Evolutionary conservation across 352 stramenopile genomes (phyloP), one percentile per base, ranked within the genome.

Genomic region (Halophytophthora batemanensis): DNA sequence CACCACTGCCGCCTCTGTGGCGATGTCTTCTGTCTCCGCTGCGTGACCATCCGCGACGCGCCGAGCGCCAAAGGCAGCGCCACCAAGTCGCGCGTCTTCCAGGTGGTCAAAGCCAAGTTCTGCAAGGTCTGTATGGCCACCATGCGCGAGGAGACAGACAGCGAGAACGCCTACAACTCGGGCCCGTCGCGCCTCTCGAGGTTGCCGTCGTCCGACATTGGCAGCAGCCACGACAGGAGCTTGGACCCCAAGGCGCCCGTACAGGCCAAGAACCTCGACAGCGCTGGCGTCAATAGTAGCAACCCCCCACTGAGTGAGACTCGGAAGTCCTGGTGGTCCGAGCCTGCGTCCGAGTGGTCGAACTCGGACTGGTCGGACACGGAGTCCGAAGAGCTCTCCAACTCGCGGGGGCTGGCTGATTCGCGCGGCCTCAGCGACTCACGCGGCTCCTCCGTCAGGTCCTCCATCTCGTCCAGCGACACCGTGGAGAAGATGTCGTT

Each of bases 1-100:
- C 78, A 78, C 45, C 82, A 93, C 50, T 93, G 82, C 45, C 77
- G 79, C 0, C 61, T 93, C 13, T 93, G 82, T 31, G 82, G 82
- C 35, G 82, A 92, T 37, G 72, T 92, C 14, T 82, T 90, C 44
- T 92, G 82, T 59, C 58, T 72, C 50, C 83, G 78, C 50, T 92
- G 82, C 44, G 61, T 78, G 50, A 68, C 85, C 39, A 53, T 72
- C 47, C 74, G 77, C 34, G 71, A 71, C n/a, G 64, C 77, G 7
- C 71, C 64, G 34, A 57, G 71, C 1, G 50, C 66, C 31, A 15
- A 59, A 15, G 33, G 36, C 18, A 44, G 15, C 3, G 36, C 42
- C 0, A 48, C 37, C 31, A 66, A 64, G 57, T 63, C 72, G 41
- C 74, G 77, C 23, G 66, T 63, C 2, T 81, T 85, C 50, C 72